Base-by-base conservation (phyloP, 495 filamentous ascomycete genomes). In the Poronia punctata region DNA sequence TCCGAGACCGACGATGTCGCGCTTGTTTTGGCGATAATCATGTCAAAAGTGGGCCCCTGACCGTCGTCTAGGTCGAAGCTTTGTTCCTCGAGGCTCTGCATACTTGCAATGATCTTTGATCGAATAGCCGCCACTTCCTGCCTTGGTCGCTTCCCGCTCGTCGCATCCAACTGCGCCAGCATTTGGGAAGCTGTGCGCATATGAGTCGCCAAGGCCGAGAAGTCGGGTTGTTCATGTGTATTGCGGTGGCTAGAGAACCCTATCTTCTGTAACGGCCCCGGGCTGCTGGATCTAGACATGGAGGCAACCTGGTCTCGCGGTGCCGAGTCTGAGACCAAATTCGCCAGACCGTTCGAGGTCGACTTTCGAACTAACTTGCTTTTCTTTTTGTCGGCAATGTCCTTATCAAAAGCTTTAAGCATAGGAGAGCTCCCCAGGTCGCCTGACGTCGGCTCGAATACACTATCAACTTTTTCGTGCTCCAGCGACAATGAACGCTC, bases 21-120 rank as follows among this genome's bases (percentile, higher is more conserved):
- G 40, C 56, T 56, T 1, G 70, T 66, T 39, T 69, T 76, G 14
- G 79, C 79, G 54, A 87, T 83, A 43, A 86, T 85, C 20, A 68
- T 70, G 52, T 86, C 83, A 40, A 86, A 86, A 2, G 78, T 83
- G 20, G 83, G 79, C 7, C 73, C 68, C 21, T 71, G 64, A 7
- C 62, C 61, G 45, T 79, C 78, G 38, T 82, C 74, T 7, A 71
- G 53, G 28, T 81, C 71, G 48, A 87, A 87, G 54, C 74, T 84
- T 53, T 87, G 80, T 55, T 87, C 83, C 52, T 87, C 83, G n/a
- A 87, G 70, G 51, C 65, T 82, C 49, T 87, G 83, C 83, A 87
- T 87, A 59, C 82, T 86, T 2, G 83, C 83, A 46, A 87, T 87
- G 48, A 87, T 87, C 61, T 80, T 80, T 9, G 80, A 75, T 45